Base-by-base conservation (phyloP, 805 yeast genomes). In the Wickerhamiella hasegawae region DNA sequence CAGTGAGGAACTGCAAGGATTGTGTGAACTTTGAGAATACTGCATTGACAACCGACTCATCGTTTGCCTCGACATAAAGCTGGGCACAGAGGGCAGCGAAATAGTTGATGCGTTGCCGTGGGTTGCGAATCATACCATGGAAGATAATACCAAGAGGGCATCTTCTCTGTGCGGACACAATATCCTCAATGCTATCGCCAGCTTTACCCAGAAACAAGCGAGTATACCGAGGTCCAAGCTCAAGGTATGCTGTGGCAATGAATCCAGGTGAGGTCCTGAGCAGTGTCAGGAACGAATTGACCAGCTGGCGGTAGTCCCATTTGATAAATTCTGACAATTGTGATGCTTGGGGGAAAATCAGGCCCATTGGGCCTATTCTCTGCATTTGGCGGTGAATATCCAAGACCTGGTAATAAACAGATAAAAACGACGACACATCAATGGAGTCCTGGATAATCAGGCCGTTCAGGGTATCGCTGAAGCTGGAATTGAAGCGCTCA, bases 211-310 rank as follows among this genome's bases (percentile, higher is more conserved):
- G 37, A 30, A 52, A 49, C 12, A 32, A 18, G 6, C 26, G 34
- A 8, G 48, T 33, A 19, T 51, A 54, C 3, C 34, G 15, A 3
- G 35, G 25, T 2, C 45, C 30, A 40, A 55, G 31, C n/a, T 45
- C 45, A 2, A 43, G 31, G 11, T 52, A 35, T 3, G 53, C 46
- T 5, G 52, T 41, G 14, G 55, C 52, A 9, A 55, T 39, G 30
- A 55, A 55, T n/a, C 52, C 49, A 0, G 59, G 58, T 3, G 58
- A 50, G 1, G 57, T 45, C 24, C 56, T 47, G 21, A 55, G 40
- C 26, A 53, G 39, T 6, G 57, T 50, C 38, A 55, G 36, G 32
- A 55, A 53, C 9, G 57, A 49, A 39, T 49, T 53, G 28, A 55
- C 40, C 12, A 53, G 39, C 28, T 48, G 50, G 2, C 55, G 38